phyloP scores from a whole-genome alignment of 345 rosid species.

The Isatis tinctoria region DNA sequence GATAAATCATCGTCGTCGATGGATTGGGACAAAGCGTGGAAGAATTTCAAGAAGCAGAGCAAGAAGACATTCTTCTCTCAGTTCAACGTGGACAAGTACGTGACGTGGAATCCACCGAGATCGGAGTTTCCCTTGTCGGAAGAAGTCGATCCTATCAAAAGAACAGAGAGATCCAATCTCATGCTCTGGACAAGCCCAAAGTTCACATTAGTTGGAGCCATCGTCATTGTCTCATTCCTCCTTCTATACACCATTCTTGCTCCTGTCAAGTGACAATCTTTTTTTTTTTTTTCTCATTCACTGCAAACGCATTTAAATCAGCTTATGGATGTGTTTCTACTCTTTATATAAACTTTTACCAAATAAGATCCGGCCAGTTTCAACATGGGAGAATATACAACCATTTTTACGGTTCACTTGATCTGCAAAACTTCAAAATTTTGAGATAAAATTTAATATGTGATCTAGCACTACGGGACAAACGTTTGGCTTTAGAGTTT shows the following conservation, averaged over 20 bases:
- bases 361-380: background rate
- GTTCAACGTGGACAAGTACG: constrained; percentile 75
- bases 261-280: constrained; percentile 45
- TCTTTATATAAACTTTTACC: background rate
- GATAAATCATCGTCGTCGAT: constrained; percentile 52
- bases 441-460: too few species aligned
- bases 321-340: background rate
- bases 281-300: background rate
- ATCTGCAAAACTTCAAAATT: too few species aligned
- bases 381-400: too few species aligned
- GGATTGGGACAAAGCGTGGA: constrained; percentile 97
- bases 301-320: background rate
- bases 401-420: too few species aligned
- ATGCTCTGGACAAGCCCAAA: constrained; percentile 77
- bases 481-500: too few species aligned
- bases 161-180: constrained; percentile 82
- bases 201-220: constrained; percentile 71
- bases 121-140: constrained; percentile 82
- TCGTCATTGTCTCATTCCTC: constrained; percentile 62
- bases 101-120: constrained; percentile 80
- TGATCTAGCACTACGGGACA: too few species aligned
- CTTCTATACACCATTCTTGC: constrained; percentile 78
- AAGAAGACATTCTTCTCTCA: constrained; percentile 60
- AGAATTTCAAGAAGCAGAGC: constrained; percentile 73
- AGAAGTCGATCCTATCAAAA: constrained; percentile 91